Percentiles rank a stretch among this genome's conserved stretches.
Evolutionary conservation across 106 monocot species (phyloP).

Genomic region (Apostasia ramifera): DNA sequence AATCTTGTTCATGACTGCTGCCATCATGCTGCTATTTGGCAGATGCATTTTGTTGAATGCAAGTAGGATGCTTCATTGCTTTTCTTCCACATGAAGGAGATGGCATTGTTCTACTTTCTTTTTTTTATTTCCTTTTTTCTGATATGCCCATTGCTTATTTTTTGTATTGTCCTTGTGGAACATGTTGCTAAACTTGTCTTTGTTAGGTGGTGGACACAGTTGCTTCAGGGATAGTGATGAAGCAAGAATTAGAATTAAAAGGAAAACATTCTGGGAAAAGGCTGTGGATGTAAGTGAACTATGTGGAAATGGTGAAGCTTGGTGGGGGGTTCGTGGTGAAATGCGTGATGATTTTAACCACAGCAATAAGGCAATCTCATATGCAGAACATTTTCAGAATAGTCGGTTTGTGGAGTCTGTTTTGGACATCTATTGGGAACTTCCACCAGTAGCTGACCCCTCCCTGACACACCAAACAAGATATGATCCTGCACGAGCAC

Average conservation of each 20-base stretch:
- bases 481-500: constrained; percentile 67
- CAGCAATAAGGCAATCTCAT: constrained; percentile 42
- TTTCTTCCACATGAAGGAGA: too few species aligned
- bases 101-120: too few species aligned
- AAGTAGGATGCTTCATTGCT: too few species aligned
- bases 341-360: constrained; percentile 61
- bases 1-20: too few species aligned
- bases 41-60: too few species aligned
- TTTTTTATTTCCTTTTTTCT: too few species aligned
- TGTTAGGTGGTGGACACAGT: constrained; percentile 59
- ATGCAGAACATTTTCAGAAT: constrained; percentile 76
- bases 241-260: constrained; percentile 35
- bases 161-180: too few species aligned
- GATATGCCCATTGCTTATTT: too few species aligned
- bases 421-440: constrained; percentile 68
- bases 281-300: constrained; percentile 46
- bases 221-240: constrained; percentile 56
- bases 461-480: constrained; percentile 77
- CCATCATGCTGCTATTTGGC: too few species aligned
- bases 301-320: constrained; percentile 42
- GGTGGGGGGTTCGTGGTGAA: constrained; percentile 56
- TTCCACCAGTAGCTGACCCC: constrained; percentile 59
- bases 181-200: neutral
- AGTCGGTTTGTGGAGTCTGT: constrained; percentile 70
- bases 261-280: constrained; percentile 47